These are phyloP conservation scores for Podaxis sp. DNA, from an alignment of 768 basidiomycete genomes.

Conservation along the genomic window DNA sequence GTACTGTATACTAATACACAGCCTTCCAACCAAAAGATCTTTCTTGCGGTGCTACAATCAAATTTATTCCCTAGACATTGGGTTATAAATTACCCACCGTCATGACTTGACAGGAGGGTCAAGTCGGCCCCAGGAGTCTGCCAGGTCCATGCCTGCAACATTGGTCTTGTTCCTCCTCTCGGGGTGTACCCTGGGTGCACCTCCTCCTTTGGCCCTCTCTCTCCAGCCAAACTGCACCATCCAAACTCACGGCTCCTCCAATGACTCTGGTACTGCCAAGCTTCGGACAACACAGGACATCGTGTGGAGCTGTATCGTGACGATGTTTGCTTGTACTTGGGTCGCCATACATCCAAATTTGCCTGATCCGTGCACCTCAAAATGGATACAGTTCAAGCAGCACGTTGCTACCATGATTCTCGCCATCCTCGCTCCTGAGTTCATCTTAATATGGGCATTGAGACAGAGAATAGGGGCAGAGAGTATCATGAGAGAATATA, in stretches of 20 bases:
- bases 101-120: neutral
- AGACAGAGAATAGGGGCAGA: neutral
- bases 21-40: too few relatives aligned
- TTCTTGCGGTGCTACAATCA: neutral
- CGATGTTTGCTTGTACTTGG: slow-evolving; percentile 24
- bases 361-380: neutral
- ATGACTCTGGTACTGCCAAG: neutral
- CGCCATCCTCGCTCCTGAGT: neutral
- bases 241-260: neutral
- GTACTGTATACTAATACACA: too few relatives aligned
- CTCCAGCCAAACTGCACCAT: neutral
- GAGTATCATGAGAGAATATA: neutral
- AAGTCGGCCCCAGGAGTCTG: neutral
- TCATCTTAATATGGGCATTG: slow-evolving; percentile 12
- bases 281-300: slow-evolving; percentile 9
- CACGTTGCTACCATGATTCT: neutral
- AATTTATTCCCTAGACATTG: neutral
- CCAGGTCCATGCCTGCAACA: neutral
- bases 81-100: neutral
- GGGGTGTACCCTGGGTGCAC: neutral
- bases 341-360: slow-evolving; percentile 22
- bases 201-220: neutral
- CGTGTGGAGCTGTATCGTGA: slow-evolving; percentile 21
- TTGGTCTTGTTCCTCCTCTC: neutral
- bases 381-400: neutral